phyloP scores from a whole-genome alignment of 345 rosid species.

The Limnanthes douglasii region DNA sequence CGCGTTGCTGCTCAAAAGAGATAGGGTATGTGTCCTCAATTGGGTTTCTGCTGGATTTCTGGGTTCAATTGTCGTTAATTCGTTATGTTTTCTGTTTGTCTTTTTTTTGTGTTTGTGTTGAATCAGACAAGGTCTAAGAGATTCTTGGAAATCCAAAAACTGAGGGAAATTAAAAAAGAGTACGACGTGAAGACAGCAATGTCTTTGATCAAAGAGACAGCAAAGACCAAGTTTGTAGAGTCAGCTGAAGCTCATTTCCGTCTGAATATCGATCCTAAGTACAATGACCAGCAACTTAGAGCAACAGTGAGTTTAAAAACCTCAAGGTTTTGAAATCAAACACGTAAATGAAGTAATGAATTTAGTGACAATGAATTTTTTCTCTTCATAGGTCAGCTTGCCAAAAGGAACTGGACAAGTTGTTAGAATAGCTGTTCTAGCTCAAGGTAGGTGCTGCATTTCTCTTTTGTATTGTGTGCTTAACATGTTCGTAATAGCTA shows the following conservation, averaged over 20 bases:
- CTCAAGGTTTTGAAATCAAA: too few relatives aligned
- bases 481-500: too few relatives aligned
- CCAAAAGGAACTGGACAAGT: slow-evolving; percentile 97
- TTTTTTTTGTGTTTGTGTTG: slow-evolving; percentile 12
- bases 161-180: slow-evolving; percentile 77
- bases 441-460: slow-evolving; percentile 54
- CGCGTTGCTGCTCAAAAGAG: slow-evolving; percentile 69
- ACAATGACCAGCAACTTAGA: slow-evolving; percentile 92
- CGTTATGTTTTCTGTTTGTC: background rate
- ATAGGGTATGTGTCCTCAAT: slow-evolving; percentile 39
- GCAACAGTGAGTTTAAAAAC: slow-evolving; percentile 79
- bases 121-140: slow-evolving; percentile 96
- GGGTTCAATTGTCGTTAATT: background rate
- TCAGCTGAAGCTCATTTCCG: slow-evolving; percentile 95
- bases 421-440: slow-evolving; percentile 88
- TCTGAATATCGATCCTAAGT: slow-evolving; percentile 90
- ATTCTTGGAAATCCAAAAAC: slow-evolving; percentile 92
- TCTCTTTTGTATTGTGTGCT: too few relatives aligned
- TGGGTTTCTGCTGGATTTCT: background rate
- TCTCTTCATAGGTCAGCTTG: slow-evolving; percentile 55
- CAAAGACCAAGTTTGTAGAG: slow-evolving; percentile 67
- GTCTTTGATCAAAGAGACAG: slow-evolving; percentile 60
- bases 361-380: slow-evolving; percentile 1
- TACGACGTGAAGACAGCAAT: slow-evolving; percentile 62
- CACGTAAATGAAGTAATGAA: background rate